A percentile compares a stretch with the other conserved stretches of the same genome.
phyloP scores from a whole-genome alignment of 2,329 filamentous ascomycete genomes.

The Aplosporella prunicola region DNA sequence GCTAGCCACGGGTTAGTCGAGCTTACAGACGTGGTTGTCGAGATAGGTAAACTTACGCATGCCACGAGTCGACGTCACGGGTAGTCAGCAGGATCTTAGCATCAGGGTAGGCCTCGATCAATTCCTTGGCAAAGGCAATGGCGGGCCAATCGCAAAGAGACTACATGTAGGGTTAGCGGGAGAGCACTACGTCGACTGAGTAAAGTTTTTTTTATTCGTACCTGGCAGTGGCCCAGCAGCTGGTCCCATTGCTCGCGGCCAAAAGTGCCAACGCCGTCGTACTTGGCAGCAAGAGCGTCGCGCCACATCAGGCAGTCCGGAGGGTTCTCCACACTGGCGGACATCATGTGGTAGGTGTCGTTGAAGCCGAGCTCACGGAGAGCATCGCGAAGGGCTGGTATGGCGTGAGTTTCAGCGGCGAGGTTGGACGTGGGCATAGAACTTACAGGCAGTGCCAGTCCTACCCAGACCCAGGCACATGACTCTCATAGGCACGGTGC shows the following conservation, averaged over 20 bases:
- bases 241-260: slow-evolving; percentile 36
- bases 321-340: slow-evolving; percentile 57
- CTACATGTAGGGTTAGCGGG: slow-evolving; percentile 3
- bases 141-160: slow-evolving; percentile 22
- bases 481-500: slow-evolving; percentile 62
- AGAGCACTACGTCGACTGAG: neutral
- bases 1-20: slow-evolving; percentile 14
- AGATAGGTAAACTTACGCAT: slow-evolving; percentile 20
- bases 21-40: slow-evolving; percentile 17
- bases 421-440: slow-evolving; percentile 21
- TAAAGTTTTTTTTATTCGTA: no score
- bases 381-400: slow-evolving; percentile 46
- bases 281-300: slow-evolving; percentile 56
- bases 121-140: slow-evolving; percentile 20
- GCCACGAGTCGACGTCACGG: slow-evolving; percentile 20
- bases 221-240: slow-evolving; percentile 36
- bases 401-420: no score
- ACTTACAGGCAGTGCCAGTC: slow-evolving; percentile 60
- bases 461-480: slow-evolving; percentile 60
- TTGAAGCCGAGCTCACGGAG: slow-evolving; percentile 18
- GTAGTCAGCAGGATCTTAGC: slow-evolving; percentile 27
- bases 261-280: slow-evolving; percentile 46
- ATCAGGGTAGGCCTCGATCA: slow-evolving; percentile 24
- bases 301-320: slow-evolving; percentile 61
- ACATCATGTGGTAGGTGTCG: slow-evolving; percentile 47